Percentiles rank a stretch among this genome's conserved stretches.
phyloP scores from a whole-genome alignment of 2,329 filamentous ascomycete species.

The Colletotrichum agaves region DNA sequence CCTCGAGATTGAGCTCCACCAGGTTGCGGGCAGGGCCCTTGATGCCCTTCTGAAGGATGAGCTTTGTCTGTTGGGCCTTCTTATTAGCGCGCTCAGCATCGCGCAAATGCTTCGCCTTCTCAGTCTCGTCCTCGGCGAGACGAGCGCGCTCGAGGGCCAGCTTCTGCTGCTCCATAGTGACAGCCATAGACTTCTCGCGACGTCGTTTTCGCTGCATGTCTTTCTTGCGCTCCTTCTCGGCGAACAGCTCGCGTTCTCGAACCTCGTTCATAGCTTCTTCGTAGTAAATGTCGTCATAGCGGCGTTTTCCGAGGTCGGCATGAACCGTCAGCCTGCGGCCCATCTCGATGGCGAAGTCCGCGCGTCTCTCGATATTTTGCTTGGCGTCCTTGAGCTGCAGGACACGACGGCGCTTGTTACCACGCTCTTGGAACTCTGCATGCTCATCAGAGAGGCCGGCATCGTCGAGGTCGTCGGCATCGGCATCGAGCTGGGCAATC shows the following conservation, averaged over 20 bases:
- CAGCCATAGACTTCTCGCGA: slow-evolving; percentile 94
- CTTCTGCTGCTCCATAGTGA: slow-evolving; percentile 91
- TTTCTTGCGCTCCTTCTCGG: slow-evolving; percentile 99
- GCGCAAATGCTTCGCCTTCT: slow-evolving; percentile 81
- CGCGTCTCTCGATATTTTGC: slow-evolving; percentile 71
- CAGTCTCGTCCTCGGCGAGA: slow-evolving; percentile 82
- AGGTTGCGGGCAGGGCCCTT: slow-evolving; percentile 75
- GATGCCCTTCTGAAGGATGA: slow-evolving; percentile 86
- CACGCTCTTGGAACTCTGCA: slow-evolving; percentile 62
- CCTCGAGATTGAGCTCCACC: slow-evolving; percentile 83
- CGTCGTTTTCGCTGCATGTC: slow-evolving; percentile 98
- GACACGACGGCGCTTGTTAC: slow-evolving; percentile 75
- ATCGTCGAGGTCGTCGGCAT: slow-evolving; percentile 58
- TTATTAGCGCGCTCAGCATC: slow-evolving; percentile 92
- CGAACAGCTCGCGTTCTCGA: slow-evolving; percentile 87
- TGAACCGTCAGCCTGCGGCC: slow-evolving; percentile 74
- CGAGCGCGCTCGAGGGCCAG: slow-evolving; percentile 82
- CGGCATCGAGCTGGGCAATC: slow-evolving; percentile 56
- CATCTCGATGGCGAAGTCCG: slow-evolving; percentile 68
- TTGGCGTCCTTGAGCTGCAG: slow-evolving; percentile 70
- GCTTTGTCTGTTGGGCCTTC: slow-evolving; percentile 90
- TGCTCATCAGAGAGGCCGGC: slow-evolving; percentile 57
- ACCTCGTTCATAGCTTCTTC: slow-evolving; percentile 86
- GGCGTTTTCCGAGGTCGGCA: slow-evolving; percentile 76
- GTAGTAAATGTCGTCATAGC: slow-evolving; percentile 82